A percentile compares a stretch with the other conserved stretches of the same genome.
These are phyloP conservation scores for Biscogniauxia marginata DNA, from an alignment of 2,329 filamentous ascomycete species.

Conservation along the genomic window DNA sequence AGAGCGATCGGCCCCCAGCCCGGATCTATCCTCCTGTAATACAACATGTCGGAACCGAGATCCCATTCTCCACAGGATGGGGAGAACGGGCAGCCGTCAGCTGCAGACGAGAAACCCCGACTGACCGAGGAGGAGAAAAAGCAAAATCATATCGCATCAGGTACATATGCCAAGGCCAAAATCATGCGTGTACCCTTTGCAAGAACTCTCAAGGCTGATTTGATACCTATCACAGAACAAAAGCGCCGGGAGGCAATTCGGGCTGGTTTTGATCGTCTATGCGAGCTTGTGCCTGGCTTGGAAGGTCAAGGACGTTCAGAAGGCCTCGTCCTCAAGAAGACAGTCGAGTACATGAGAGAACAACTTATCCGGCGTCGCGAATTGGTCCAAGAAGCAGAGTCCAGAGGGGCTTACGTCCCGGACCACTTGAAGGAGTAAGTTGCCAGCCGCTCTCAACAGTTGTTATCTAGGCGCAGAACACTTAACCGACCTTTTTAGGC, in stretches of 20 bases:
- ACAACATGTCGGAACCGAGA: constrained; percentile 23
- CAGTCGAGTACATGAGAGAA: constrained; percentile 63
- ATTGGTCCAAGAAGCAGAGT: constrained; percentile 55
- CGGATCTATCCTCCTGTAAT: not conserved
- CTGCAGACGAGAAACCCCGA: constrained; percentile 47
- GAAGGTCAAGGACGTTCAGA: constrained; percentile 83
- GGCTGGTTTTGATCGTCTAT: constrained; percentile 78
- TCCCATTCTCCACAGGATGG: constrained; percentile 28
- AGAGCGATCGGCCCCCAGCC: too few relatives aligned
- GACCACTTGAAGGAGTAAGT: constrained; percentile 44
- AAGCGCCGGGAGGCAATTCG: constrained; percentile 73
- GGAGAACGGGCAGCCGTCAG: constrained; percentile 21
- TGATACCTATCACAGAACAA: constrained; percentile 37
- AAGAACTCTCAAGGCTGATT: not conserved
- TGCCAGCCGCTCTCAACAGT: not conserved
- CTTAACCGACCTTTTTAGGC: constrained; percentile 12
- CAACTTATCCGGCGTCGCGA: constrained; percentile 58
- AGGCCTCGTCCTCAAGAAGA: constrained; percentile 74
- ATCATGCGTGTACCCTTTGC: not conserved
- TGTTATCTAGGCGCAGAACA: constrained; percentile 1
- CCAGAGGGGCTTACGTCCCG: constrained; percentile 53
- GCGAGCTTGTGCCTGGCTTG: constrained; percentile 76
- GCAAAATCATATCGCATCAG: constrained; percentile 54
- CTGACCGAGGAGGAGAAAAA: constrained; percentile 56
- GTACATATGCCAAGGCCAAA: constrained; percentile 29